These are phyloP conservation scores for Ploettnerulaceae sp. DNA, from an alignment of 2,329 filamentous ascomycete genomes.

Conservation along the genomic window DNA sequence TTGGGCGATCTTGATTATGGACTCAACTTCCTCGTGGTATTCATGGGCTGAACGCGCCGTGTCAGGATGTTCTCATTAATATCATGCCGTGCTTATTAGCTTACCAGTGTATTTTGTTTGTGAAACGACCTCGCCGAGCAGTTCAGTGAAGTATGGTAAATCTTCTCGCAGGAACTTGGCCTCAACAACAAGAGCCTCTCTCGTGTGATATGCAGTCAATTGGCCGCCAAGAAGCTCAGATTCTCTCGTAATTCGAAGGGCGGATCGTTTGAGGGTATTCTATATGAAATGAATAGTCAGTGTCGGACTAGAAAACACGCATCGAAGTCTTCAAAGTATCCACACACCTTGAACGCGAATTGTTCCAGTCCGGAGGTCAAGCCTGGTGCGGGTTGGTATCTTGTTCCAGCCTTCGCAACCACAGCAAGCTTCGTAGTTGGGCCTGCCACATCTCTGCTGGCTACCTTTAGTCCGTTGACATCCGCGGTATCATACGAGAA, in stretches of 20 bases:
- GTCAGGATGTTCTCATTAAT: neutral
- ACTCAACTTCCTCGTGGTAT: constrained; percentile 81
- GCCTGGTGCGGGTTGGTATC: constrained; percentile 86
- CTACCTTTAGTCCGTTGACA: constrained; percentile 84
- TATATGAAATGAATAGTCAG: constrained; percentile 35
- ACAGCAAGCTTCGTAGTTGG: constrained; percentile 88
- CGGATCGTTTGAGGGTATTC: constrained; percentile 84
- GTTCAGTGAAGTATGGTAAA: constrained; percentile 94
- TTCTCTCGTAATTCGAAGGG: constrained; percentile 89
- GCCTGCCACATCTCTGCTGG: constrained; percentile 81
- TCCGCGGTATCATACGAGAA: constrained; percentile 86
- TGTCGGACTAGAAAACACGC: constrained; percentile 9
- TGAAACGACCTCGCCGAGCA: constrained; percentile 85
- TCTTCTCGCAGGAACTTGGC: constrained; percentile 94
- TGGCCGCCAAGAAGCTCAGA: constrained; percentile 90
- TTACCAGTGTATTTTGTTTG: constrained; percentile 80
- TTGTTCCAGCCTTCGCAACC: constrained; percentile 89
- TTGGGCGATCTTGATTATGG: constrained; percentile 73
- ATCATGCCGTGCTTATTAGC: constrained; percentile 29
- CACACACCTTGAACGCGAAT: constrained; percentile 89
- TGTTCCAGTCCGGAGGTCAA: constrained; percentile 86
- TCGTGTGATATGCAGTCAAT: constrained; percentile 81
- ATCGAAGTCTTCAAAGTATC: constrained; percentile 20
- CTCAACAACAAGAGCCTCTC: constrained; percentile 87
- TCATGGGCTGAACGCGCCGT: constrained; percentile 64